phyloP scores from a whole-genome alignment of 345 rosid genomes.

The Salix arbutifolia region DNA sequence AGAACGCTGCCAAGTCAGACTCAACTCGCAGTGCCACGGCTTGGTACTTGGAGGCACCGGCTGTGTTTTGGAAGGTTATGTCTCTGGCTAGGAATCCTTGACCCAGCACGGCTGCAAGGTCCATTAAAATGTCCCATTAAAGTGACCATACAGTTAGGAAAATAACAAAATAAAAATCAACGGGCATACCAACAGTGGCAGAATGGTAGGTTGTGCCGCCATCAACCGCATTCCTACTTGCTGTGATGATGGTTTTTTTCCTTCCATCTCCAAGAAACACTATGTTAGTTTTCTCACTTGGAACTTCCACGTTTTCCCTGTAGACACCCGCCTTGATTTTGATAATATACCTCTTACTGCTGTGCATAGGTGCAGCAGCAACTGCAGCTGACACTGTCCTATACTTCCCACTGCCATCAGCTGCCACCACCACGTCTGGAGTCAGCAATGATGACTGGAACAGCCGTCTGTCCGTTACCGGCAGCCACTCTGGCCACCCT shows the following conservation, averaged over 20 bases:
- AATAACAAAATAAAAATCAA: not conserved
- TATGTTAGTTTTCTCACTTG: slow-evolving; percentile 58
- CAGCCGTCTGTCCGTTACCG: slow-evolving; percentile 54
- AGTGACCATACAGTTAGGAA: not conserved
- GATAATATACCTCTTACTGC: slow-evolving; percentile 57
- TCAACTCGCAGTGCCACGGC: slow-evolving; percentile 80
- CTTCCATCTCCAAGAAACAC: slow-evolving; percentile 91
- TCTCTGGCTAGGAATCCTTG: slow-evolving; percentile 65
- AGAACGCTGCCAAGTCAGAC: slow-evolving; percentile 69
- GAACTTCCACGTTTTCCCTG: slow-evolving; percentile 75
- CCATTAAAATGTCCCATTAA: not conserved
- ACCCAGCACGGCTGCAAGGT: slow-evolving; percentile 65
- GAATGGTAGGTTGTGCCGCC: slow-evolving; percentile 83
- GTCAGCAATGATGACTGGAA: slow-evolving; percentile 58
- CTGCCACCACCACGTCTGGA: slow-evolving; percentile 64
- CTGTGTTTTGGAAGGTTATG: slow-evolving; percentile 78
- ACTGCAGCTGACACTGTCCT: slow-evolving; percentile 62
- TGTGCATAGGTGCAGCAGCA: slow-evolving; percentile 59
- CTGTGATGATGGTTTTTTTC: slow-evolving; percentile 65
- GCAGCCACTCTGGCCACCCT: slow-evolving; percentile 71
- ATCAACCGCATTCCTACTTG: slow-evolving; percentile 54
- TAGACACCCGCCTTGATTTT: slow-evolving; percentile 73
- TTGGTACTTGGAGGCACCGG: slow-evolving; percentile 72
- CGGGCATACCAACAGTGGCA: slow-evolving; percentile 80
- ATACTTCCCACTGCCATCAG: slow-evolving; percentile 72